Conservation (phyloP, 2,329 filamentous ascomycete species). For the Sporothrix luriei region DNA sequence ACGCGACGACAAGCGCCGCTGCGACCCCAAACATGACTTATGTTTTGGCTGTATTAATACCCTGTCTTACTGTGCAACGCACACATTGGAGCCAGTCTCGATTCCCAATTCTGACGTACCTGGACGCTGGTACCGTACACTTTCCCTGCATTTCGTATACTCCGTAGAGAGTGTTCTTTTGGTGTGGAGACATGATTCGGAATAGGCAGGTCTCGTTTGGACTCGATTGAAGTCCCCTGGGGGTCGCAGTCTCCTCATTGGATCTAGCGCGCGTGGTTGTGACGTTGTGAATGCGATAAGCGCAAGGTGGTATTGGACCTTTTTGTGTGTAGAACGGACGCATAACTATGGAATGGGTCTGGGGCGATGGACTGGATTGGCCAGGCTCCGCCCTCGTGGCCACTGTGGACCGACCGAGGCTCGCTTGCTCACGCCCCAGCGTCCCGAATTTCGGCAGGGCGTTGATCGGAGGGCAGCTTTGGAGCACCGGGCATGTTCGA, state of each 20-base stretch:
- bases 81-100: neutral
- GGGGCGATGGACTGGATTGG: neutral
- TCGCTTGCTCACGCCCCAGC: neutral
- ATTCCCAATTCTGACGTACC: neutral
- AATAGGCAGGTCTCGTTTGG: conserved; percentile 10
- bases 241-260: neutral
- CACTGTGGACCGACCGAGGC: conserved; percentile 12
- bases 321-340: neutral
- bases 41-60: neutral
- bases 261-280: neutral
- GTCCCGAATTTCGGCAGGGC: neutral
- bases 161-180: neutral
- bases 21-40: too few species aligned
- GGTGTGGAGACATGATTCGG: conserved; percentile 17
- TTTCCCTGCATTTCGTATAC: too few species aligned
- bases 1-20: neutral
- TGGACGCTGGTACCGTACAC: neutral
- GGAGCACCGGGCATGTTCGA: neutral
- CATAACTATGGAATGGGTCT: neutral
- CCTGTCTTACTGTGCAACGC: neutral
- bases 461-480: neutral
- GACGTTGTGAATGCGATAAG: neutral
- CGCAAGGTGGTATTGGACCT: neutral
- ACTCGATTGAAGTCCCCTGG: neutral
- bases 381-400: neutral